phyloP scores from a whole-genome alignment of 1,139 yeast genomes.

The Pichia sp. region DNA sequence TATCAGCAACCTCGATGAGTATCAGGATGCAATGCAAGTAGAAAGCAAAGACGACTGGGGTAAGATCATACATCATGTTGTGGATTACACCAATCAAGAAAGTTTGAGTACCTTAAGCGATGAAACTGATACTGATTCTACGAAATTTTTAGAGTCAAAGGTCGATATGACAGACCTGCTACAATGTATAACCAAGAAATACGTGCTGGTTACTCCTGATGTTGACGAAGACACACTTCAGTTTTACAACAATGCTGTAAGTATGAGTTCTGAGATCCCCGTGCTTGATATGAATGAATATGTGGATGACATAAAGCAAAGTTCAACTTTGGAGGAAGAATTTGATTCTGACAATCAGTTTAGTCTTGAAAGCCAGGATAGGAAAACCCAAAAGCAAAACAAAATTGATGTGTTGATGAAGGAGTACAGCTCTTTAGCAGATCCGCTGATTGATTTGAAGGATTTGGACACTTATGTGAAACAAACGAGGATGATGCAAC shows the following conservation, averaged over 20 bases:
- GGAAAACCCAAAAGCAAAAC: not conserved
- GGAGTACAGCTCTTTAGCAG: constrained; percentile 9
- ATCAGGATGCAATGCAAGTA: not conserved
- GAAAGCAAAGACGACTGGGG: not conserved
- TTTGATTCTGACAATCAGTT: not conserved
- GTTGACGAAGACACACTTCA: not conserved
- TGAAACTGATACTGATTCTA: not conserved
- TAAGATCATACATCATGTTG: not conserved
- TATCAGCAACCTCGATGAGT: not conserved
- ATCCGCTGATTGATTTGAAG: constrained; percentile 10
- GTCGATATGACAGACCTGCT: not conserved
- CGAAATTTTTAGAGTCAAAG: constrained; percentile 2
- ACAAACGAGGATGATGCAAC: constrained; percentile 9
- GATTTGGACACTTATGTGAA: constrained; percentile 12
- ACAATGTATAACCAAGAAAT: not conserved
- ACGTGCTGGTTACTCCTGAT: constrained; percentile 6
- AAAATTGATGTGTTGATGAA: constrained; percentile 1
- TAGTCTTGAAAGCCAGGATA: not conserved
- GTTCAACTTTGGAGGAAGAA: not conserved
- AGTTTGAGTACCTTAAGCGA: not conserved
- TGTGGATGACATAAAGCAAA: not conserved
- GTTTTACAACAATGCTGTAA: constrained; percentile 4
- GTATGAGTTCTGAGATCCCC: constrained; percentile 1
- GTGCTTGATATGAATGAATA: constrained; percentile 6
- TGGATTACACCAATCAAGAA: not conserved